Evolutionary conservation across 495 filamentous ascomycete genomes (phyloP), one percentile per base, ranked within the genome.

Genomic region (Annulohypoxylon bovei): DNA sequence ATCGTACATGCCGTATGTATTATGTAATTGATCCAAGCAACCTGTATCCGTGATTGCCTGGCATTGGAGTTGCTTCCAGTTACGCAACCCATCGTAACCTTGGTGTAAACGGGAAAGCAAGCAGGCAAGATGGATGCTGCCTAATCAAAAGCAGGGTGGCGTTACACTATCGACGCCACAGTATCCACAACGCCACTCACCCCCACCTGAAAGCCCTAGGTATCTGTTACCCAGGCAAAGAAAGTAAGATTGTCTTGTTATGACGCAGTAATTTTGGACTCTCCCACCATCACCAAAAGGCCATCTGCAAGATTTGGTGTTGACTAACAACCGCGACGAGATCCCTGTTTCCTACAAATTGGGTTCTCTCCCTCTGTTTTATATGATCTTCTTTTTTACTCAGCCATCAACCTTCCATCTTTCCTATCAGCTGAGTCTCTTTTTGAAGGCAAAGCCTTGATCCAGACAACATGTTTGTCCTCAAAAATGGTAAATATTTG

Each of bases 401-500:
- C 18, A 33, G 32, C 32, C 6, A 47, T 25, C 44, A 47, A 8
- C 23, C 44, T 27, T 49, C 44, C 30, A 53, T 6, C 14, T 49
- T 52, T 40, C 35, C 30, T 30, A 27, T 57, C 40, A 11, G 40
- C 37, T 47, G 35, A 32, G 23, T 37, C 33, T 53, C 12, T 42
- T 6, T 40, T 30, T 47, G 28, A 68, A 47, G 23, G 28, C 28
- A 40, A 55, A 61, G 27, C 14, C 33, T 54, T 30, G 25, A 50
- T 14, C 9, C 14, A 62, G 62, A 71, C 63, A 74, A 67, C 9
- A 79, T 79, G 77, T 79, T 79, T 73, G 77, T 77, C 68, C 75
- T 79, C 40, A 77, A 74, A 67, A 76, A 74, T 69, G 73, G 77
- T 79, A 42, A 75, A 73, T 71, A 23, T 8, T 37, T 53, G n/a